Conservation (phyloP, 2,329 filamentous ascomycete species). For the Triangularia setosa region DNA sequence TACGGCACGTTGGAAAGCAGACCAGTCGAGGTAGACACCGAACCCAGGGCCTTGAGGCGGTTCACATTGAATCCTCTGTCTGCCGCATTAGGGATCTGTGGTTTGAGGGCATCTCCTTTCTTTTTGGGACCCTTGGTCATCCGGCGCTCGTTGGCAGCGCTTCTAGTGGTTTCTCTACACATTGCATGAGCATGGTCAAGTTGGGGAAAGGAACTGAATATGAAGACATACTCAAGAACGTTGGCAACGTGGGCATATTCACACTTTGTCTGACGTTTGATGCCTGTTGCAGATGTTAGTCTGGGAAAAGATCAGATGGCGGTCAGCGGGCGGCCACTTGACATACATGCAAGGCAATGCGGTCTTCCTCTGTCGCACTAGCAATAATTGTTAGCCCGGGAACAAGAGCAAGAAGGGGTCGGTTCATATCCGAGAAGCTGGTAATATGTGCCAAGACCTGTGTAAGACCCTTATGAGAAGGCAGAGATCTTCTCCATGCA, state of each 20-base stretch:
- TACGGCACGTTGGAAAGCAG: slow-evolving; percentile 71
- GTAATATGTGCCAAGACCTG: not conserved
- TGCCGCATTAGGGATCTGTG: slow-evolving; percentile 51
- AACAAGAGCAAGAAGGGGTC: not conserved
- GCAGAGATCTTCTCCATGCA: not conserved
- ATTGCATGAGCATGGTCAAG: slow-evolving; percentile 10
- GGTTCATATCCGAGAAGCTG: not conserved
- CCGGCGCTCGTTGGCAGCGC: slow-evolving; percentile 48
- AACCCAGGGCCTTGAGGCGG: slow-evolving; percentile 46
- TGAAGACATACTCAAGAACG: slow-evolving; percentile 61
- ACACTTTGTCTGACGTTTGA: slow-evolving; percentile 73
- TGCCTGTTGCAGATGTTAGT: slow-evolving; percentile 43
- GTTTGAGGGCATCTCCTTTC: slow-evolving; percentile 38
- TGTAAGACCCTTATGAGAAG: not conserved
- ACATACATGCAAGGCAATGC: slow-evolving; percentile 61
- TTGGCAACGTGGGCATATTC: slow-evolving; percentile 74
- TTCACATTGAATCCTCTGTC: slow-evolving; percentile 48
- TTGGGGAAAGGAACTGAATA: not conserved
- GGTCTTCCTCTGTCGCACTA: slow-evolving; percentile 74
- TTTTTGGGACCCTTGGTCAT: slow-evolving; percentile 58
- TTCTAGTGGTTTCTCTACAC: slow-evolving; percentile 54
- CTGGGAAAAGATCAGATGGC: not conserved
- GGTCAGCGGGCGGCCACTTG: not conserved
- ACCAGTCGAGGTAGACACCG: slow-evolving; percentile 53
- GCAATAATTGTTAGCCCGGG: slow-evolving; percentile 5